Percentiles rank a stretch among this genome's conserved stretches.
Conservation (phyloP, 1,139 yeast species). For the Magnusiomyces tetraspermus region DNA sequence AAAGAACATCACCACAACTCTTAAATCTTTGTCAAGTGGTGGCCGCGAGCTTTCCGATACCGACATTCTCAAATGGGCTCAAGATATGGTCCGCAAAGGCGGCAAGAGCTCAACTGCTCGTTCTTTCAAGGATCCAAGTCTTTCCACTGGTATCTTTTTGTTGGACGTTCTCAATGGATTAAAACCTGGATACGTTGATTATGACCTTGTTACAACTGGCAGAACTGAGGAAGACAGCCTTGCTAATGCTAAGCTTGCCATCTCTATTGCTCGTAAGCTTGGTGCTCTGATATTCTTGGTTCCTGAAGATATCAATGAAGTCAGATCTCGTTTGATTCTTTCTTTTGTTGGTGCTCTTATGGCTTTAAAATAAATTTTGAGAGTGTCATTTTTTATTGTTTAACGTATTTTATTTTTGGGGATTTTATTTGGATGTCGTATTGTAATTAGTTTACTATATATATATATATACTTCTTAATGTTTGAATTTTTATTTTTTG, state of each 20-base stretch:
- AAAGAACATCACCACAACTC: constrained; percentile 79
- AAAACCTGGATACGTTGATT: constrained; percentile 96
- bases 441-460: too few species aligned
- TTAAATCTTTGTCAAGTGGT: constrained; percentile 59
- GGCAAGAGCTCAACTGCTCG: constrained; percentile 63
- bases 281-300: constrained; percentile 98
- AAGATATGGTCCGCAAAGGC: constrained; percentile 70
- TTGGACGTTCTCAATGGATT: constrained; percentile 86
- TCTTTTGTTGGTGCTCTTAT: constrained; percentile 93
- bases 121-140: constrained; percentile 72
- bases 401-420: too few species aligned
- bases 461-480: too few species aligned
- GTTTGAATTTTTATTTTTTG: too few species aligned
- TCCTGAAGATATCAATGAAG: constrained; percentile 98
- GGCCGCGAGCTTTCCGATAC: constrained; percentile 70
- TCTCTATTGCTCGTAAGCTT: constrained; percentile 93
- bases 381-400: too few species aligned
- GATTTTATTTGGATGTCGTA: too few species aligned
- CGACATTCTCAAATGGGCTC: constrained; percentile 93
- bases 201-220: constrained; percentile 78
- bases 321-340: constrained; percentile 82
- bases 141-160: constrained; percentile 70
- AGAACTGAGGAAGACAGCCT: constrained; percentile 72
- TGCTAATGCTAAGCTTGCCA: constrained; percentile 93
- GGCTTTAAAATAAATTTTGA: constrained; percentile 40